Percentiles rank a stretch among this genome's conserved stretches.
These are phyloP conservation scores for Proliferodiscus dingleyae DNA, from an alignment of 2,329 filamentous ascomycete genomes.

Conservation along the genomic window DNA sequence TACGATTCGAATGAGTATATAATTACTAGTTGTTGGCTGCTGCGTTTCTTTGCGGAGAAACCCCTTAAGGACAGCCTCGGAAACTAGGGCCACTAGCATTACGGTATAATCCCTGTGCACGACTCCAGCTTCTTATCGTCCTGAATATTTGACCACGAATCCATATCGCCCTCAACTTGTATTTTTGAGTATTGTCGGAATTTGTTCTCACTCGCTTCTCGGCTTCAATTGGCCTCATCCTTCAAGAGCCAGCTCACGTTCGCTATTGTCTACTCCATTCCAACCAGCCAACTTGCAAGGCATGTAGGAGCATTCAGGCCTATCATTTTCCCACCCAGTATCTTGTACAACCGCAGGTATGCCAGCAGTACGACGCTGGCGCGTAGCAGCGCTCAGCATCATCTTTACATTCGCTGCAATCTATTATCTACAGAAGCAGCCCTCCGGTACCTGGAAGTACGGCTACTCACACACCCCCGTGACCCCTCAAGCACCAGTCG, in stretches of 20 bases:
- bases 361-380: slow-evolving; percentile 25
- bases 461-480: slow-evolving; percentile 16
- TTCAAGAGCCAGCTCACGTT: background rate
- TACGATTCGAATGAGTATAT: too few relatives aligned
- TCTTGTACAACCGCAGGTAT: slow-evolving; percentile 11
- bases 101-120: too few relatives aligned
- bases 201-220: too few relatives aligned
- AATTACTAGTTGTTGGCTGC: too few relatives aligned
- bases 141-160: too few relatives aligned
- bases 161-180: too few relatives aligned
- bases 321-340: slow-evolving; percentile 1
- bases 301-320: slow-evolving; percentile 11
- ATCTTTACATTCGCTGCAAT: slow-evolving; percentile 19
- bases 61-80: too few relatives aligned
- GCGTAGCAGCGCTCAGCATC: slow-evolving; percentile 18
- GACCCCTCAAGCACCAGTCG: slow-evolving; percentile 32
- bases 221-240: too few relatives aligned
- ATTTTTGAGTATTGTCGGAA: too few relatives aligned
- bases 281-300: background rate
- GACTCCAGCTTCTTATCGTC: too few relatives aligned
- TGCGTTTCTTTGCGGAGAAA: too few relatives aligned
- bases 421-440: slow-evolving; percentile 23
- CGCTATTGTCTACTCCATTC: background rate
- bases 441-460: slow-evolving; percentile 18
- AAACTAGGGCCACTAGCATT: too few relatives aligned